A percentile compares a stretch with the other conserved stretches of the same genome.
Conservation (phyloP, 2,329 filamentous ascomycete genomes). For the Plenodomus tracheiphilus region DNA sequence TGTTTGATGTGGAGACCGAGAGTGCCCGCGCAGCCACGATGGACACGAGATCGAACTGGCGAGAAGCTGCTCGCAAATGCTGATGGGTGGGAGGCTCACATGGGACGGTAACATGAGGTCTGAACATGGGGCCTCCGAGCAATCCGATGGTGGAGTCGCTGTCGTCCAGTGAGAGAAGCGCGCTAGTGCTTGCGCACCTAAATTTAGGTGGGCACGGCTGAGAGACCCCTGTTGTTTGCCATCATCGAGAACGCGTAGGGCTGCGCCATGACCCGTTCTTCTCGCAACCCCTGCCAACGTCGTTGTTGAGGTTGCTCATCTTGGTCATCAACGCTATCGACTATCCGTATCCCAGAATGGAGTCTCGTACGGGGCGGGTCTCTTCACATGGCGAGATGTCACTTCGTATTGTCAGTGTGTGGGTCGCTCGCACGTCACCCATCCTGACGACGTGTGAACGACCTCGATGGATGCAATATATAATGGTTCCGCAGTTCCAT, state of each 20-base stretch:
- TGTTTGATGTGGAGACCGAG: too few species aligned
- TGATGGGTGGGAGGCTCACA: too few species aligned
- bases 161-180: too few species aligned
- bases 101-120: too few species aligned
- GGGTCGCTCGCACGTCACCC: conserved; percentile 26
- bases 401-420: conserved; percentile 30
- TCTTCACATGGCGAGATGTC: conserved; percentile 21
- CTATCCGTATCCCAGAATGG: conserved; percentile 33
- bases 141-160: too few species aligned
- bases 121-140: too few species aligned
- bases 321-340: background rate
- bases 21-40: too few species aligned
- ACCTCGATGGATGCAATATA: conserved; percentile 18
- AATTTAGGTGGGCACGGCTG: background rate
- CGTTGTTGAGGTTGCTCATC: background rate
- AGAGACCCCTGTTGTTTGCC: too few species aligned
- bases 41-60: too few species aligned
- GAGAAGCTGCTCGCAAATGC: too few species aligned
- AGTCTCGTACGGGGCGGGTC: conserved; percentile 21
- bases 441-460: conserved; percentile 23
- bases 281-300: background rate
- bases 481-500: conserved; percentile 12
- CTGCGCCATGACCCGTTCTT: background rate
- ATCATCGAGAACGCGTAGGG: background rate
- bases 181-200: background rate